A percentile compares a stretch with the other conserved stretches of the same genome.
phyloP scores from a whole-genome alignment of 495 filamentous ascomycete species.

The Friedmanniomyces endolithicus region DNA sequence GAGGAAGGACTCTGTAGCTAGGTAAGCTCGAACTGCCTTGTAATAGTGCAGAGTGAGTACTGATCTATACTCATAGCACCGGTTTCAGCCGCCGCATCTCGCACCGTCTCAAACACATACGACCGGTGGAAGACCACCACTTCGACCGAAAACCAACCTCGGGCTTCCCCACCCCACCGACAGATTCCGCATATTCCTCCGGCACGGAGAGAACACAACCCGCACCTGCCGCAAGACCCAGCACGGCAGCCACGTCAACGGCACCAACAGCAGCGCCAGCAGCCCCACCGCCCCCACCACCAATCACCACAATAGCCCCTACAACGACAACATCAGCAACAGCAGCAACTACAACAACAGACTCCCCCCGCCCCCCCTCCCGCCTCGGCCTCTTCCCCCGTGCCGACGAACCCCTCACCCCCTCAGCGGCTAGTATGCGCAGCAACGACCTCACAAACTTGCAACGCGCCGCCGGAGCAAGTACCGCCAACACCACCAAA shows the following conservation, averaged over 20 bases:
- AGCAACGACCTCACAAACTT: background rate
- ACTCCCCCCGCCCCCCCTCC: background rate
- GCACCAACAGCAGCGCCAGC: background rate
- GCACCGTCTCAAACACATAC: conserved; percentile 13
- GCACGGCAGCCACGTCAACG: background rate
- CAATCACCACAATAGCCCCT: background rate
- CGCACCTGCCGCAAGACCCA: background rate
- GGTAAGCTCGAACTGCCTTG: background rate
- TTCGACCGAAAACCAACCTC: background rate
- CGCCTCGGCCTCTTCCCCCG: conserved; percentile 4
- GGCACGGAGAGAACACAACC: background rate
- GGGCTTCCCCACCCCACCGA: background rate
- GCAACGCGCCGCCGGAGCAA: too few relatives aligned
- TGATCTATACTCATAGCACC: background rate
- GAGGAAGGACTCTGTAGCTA: conserved; percentile 9
- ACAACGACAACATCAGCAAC: background rate
- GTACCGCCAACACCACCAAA: too few relatives aligned
- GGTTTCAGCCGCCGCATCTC: conserved; percentile 16
- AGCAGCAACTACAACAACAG: background rate
- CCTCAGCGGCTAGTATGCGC: conserved; percentile 4
- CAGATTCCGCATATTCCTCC: background rate
- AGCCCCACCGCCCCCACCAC: background rate
- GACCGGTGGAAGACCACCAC: background rate
- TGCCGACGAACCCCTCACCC: conserved; percentile 4
- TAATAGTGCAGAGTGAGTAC: background rate